Base-by-base conservation (phyloP, 208 protist species). In the Wallacemonas sp. region DNA sequence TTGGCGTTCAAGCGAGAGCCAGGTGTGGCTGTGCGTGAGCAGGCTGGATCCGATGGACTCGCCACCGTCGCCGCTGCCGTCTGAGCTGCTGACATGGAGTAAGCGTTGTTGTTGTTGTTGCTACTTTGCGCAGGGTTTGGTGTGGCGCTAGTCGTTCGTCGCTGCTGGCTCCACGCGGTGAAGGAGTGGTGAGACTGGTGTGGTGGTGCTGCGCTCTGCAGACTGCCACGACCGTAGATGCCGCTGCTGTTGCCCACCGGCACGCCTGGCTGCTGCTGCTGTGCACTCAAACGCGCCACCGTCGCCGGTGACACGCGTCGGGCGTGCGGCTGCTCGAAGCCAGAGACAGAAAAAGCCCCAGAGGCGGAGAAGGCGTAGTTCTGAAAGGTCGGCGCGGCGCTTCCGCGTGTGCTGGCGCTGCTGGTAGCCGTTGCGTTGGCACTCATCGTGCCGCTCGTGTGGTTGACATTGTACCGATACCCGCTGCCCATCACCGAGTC, bases 1-100 rank as follows among this genome's bases (percentile, higher is more conserved):
- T 88, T 74, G 3, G 86, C 72, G 62, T 85, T 88, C 70, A 87
- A 80, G 34, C 73, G 65, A n/a, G 70, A 77, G 15, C 64, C 70
- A 1, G 68, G 65, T 3, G 63, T 75, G 0, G 28, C n/a, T 0
- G 51, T n/a, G n/a, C n/a, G n/a, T n/a, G n/a, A n/a, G n/a, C n/a
- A n/a, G n/a, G n/a, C n/a, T n/a, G n/a, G n/a, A n/a, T n/a, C n/a
- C n/a, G n/a, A n/a, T n/a, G n/a, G n/a, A n/a, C n/a, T n/a, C n/a
- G n/a, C n/a, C n/a, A n/a, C n/a, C n/a, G n/a, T n/a, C n/a, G n/a
- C n/a, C 15, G 47, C 26, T 12, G 42, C 9, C n/a, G 42, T 12
- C 42, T 6, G 6, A 21, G 42, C n/a, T n/a, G 42, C 24, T 12
- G 42, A 6, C 42, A 21, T 58, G n/a, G n/a, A n/a, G n/a, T n/a